Evolutionary conservation across 2,329 filamentous ascomycete species (phyloP), one percentile per base, ranked within the genome.

Genomic region (Claviceps spartinae): DNA sequence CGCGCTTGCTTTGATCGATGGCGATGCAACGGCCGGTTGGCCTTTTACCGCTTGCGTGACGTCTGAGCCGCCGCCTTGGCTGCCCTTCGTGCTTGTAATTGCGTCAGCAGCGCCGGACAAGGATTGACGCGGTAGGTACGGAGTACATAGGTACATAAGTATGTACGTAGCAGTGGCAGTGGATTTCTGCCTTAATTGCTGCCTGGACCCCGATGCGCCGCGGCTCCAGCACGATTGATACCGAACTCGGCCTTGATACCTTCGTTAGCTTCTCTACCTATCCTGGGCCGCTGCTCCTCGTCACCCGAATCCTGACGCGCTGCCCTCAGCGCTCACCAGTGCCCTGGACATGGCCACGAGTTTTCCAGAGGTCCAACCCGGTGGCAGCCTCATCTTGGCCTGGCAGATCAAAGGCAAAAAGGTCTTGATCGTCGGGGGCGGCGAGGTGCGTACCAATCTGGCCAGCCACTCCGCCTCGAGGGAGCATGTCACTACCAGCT

Each of bases 331-430:
- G 37, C 13, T 48, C 51, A 49, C 54, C 56, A 45, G 53, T 16
- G 38, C 7, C 5, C 11, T 63, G 66, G 63, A 60, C 55, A 66
- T 69, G 65, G 62, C 64, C 41, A 67, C 66, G 49, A 66, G 77
- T 49, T 96, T 86, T 63, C 88, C 90, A 53, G 75, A 85, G 57
- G 80, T 97, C 30, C 83, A 96, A 69, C 87, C 88, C 52, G 91
- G 91, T 49, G 93, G 90, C 54, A 97, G 91, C 55, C 72, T 98
- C 58, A 93, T 98, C 57, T 74, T 98, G 50, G 93, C 93, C 64
- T 98, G 91, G 90, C 93, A 97, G 72, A 83, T 95, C 62, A 85
- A 82, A 64, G 83, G 84, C 67, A 96, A 94, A 69, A 81, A 82
- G 57, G 85, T 97, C 16, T 72, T 98, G n/a, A 86, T 98, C 4